Percentiles rank a stretch among this genome's conserved stretches.
These are phyloP conservation scores for Candida easanensis DNA, from an alignment of 805 yeast species.

Conservation along the genomic window DNA sequence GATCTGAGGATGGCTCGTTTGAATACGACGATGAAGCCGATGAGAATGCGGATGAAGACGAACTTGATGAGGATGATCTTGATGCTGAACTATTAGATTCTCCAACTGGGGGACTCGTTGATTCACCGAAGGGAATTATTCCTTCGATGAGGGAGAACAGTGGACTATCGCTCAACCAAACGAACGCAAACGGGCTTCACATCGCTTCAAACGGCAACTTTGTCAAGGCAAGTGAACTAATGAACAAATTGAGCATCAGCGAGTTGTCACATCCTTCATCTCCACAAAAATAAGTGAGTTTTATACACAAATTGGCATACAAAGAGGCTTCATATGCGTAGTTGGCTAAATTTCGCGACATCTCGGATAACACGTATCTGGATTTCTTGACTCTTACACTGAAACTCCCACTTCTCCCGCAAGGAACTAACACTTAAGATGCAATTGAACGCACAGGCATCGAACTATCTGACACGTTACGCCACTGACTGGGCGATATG, in stretches of 20 bases:
- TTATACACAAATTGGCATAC: neutral
- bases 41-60: neutral
- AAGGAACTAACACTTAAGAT: neutral
- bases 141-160: slow-evolving; percentile 15
- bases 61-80: slow-evolving; percentile 13
- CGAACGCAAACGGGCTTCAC: slow-evolving; percentile 17
- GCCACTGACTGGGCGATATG: slow-evolving; percentile 13
- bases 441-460: neutral
- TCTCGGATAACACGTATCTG: too few species aligned
- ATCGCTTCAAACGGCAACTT: slow-evolving; percentile 7
- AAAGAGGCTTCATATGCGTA: neutral
- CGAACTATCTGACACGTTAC: slow-evolving; percentile 6
- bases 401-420: too few species aligned
- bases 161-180: slow-evolving; percentile 18
- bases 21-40: slow-evolving; percentile 27
- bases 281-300: neutral
- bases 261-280: neutral
- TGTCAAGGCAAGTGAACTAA: slow-evolving; percentile 26
- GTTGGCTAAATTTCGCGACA: too few species aligned
- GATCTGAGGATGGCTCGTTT: slow-evolving; percentile 25
- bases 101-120: neutral
- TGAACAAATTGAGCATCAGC: slow-evolving; percentile 17
- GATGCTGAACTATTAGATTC: slow-evolving; percentile 30
- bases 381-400: too few species aligned
- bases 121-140: slow-evolving; percentile 4